These are phyloP conservation scores for Hysterangium stoloniferum DNA, from an alignment of 768 basidiomycete genomes.

Conservation along the genomic window DNA sequence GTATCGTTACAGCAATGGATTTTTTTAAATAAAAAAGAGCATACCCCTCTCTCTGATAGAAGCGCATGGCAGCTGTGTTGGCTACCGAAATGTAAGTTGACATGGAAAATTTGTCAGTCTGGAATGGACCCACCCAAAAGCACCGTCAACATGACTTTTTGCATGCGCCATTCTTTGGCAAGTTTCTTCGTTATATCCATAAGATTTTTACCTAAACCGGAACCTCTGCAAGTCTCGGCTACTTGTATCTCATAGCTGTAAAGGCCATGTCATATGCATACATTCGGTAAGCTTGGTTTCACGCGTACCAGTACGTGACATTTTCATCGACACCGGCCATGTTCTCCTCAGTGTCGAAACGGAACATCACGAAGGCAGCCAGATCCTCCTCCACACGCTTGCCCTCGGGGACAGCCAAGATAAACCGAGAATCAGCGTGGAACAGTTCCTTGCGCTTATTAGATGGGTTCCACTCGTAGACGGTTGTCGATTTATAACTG, in stretches of 20 bases:
- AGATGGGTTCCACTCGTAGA: constrained; percentile 55
- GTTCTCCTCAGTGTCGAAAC: constrained; percentile 61
- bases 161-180: constrained; percentile 46
- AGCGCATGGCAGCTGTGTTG: constrained; percentile 37
- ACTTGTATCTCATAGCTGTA: constrained; percentile 76
- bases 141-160: constrained; percentile 68
- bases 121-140: constrained; percentile 47
- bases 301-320: constrained; percentile 61
- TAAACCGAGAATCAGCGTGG: constrained; percentile 48
- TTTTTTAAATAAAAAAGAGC: constrained; percentile 13
- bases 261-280: too few species aligned
- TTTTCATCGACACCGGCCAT: constrained; percentile 29
- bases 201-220: constrained; percentile 53
- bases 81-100: constrained; percentile 24
- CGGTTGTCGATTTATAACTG: constrained; percentile 7
- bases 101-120: not conserved
- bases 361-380: constrained; percentile 48
- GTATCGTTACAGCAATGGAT: not conserved
- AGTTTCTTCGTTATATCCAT: constrained; percentile 43
- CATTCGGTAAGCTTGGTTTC: too few species aligned
- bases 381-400: constrained; percentile 22
- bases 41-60: constrained; percentile 53
- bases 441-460: constrained; percentile 57
- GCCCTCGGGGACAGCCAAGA: constrained; percentile 31
- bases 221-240: constrained; percentile 30